These are phyloP conservation scores for Solanum microdontum DNA, from an alignment of 257 asterid genomes.

Conservation along the genomic window DNA sequence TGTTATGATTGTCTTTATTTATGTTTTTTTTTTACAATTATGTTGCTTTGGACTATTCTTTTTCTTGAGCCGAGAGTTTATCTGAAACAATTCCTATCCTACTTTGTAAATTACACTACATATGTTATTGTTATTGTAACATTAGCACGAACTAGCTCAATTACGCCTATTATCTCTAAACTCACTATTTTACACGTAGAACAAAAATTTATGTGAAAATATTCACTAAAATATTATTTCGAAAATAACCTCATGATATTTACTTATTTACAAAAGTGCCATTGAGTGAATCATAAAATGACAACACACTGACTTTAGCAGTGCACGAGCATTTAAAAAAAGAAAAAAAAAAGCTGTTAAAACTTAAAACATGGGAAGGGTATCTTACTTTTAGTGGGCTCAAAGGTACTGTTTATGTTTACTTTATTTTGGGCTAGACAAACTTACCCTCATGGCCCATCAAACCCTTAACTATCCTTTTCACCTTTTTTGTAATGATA, in stretches of 20 bases:
- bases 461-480: background rate
- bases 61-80: no score
- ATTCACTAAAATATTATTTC: slow-evolving; percentile 1
- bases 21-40: no score
- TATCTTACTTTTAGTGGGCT: slow-evolving; percentile 1
- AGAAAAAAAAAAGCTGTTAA: background rate
- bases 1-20: no score
- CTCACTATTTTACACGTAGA: background rate
- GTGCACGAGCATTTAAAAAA: slow-evolving; percentile 6
- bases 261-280: slow-evolving; percentile 9
- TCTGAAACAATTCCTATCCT: no score
- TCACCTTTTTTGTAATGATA: background rate
- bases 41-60: no score
- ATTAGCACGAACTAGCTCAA: background rate
- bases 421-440: background rate
- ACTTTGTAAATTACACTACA: no score
- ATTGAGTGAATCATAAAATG: background rate
- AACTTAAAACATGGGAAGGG: background rate
- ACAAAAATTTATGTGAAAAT: background rate
- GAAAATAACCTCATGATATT: background rate
- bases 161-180: background rate
- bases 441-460: background rate
- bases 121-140: background rate
- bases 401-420: background rate
- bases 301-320: slow-evolving; percentile 6